Percentiles rank a stretch among this genome's conserved stretches.
Conservation (phyloP, 768 basidiomycete species). For the Solioccasus polychromus region DNA sequence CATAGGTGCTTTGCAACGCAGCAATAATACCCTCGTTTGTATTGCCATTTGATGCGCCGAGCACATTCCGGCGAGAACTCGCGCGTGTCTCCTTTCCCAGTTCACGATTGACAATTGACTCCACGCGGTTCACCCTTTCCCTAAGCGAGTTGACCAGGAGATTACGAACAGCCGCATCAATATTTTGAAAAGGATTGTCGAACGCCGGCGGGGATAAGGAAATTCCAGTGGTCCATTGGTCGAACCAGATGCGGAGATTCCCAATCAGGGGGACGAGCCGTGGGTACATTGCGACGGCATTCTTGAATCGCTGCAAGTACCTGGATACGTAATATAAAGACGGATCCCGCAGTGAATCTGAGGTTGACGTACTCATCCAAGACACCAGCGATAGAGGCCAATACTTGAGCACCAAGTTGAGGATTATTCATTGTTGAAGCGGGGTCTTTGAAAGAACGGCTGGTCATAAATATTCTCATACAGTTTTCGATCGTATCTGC, state of each 20-base stretch:
- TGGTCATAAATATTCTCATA: slow-evolving; percentile 33
- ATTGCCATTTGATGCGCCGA: neutral
- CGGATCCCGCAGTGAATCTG: slow-evolving; percentile 14
- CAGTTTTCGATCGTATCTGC: slow-evolving; percentile 38
- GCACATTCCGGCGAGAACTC: slow-evolving; percentile 4
- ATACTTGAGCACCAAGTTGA: slow-evolving; percentile 39
- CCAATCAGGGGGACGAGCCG: slow-evolving; percentile 39
- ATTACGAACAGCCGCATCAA: slow-evolving; percentile 31
- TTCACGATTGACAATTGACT: slow-evolving; percentile 52
- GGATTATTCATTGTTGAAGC: neutral
- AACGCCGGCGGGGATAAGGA: slow-evolving; percentile 39
- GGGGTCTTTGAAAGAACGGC: slow-evolving; percentile 35
- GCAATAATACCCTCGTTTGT: slow-evolving; percentile 36
- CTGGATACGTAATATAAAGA: slow-evolving; percentile 30
- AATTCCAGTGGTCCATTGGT: slow-evolving; percentile 46
- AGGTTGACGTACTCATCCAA: slow-evolving; percentile 48
- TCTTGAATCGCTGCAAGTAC: slow-evolving; percentile 57
- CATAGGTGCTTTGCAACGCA: slow-evolving; percentile 41
- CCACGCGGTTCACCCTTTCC: slow-evolving; percentile 31
- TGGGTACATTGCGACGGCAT: slow-evolving; percentile 46
- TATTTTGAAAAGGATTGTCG: slow-evolving; percentile 39
- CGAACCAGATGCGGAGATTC: slow-evolving; percentile 44
- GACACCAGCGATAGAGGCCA: slow-evolving; percentile 45
- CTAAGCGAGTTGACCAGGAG: slow-evolving; percentile 34
- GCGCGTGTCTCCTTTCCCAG: slow-evolving; percentile 33